Evolutionary conservation across 129 eudicot genomes (phyloP), one percentile per base, ranked within the genome.

Genomic region (Pseudognaphalium luteoalbum): DNA sequence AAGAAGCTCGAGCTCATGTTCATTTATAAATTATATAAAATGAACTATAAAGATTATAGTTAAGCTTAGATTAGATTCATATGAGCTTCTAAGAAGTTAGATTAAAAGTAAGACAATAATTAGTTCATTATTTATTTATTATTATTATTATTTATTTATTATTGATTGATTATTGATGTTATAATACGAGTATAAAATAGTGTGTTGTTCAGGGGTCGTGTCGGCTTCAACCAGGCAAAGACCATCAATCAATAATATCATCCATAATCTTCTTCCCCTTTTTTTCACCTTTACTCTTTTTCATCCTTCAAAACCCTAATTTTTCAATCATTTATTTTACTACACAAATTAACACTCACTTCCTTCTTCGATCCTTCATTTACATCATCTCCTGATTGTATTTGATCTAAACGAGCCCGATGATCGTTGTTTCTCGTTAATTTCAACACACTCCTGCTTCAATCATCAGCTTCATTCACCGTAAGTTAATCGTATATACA

Each of bases 241-340:
- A 41, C 47, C 47, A 9, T 41, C 47, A 41, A 41, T 41, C 87
- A 84, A 58, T 58, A 75, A 47, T 47, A 51, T 58, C 39, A 42
- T 79, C 50, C 79, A 22, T 77, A 64, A 15, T 39, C 76, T 63
- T 12, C 28, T 14, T 47, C 5, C 19, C 63, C 60, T 34, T 58
- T 35, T 21, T 47, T 35, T 9, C 63, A 7, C 69, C 66, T 78
- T 42, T 73, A 64, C 47, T 66, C 51, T 73, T 61, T 75, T 72
- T 14, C 54, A 14, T 47, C 4, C 63, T 68, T 65, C 78, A 11
- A 87, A 87, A 76, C 88, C 91, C 84, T 79, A 81, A 78, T 86
- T 78, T 25, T 73, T 47, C 54, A 47, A 47, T 47, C 54, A 47
- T 47, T 47, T 6, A 47, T 47, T 80, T 54, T 62, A 25, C 68